Percentiles rank a stretch among this genome's conserved stretches.
Conservation (phyloP, 192 early-diverging fungal species). For the Coemansia sp. region DNA sequence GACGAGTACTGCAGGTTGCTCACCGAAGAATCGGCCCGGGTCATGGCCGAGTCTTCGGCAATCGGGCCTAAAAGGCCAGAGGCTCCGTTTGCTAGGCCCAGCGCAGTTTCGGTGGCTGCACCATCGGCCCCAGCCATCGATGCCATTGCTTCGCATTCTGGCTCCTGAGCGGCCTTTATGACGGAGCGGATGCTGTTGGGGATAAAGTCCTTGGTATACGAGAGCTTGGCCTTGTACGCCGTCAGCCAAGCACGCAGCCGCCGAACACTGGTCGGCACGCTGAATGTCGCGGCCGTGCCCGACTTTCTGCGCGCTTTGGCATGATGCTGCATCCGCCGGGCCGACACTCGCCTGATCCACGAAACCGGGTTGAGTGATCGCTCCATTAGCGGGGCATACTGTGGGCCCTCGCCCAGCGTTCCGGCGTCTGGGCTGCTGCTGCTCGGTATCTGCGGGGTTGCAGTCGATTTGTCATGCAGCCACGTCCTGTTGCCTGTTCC, state of each 20-base stretch:
- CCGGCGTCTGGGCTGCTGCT: neutral
- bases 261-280: conserved; percentile 8
- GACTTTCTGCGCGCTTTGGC: neutral
- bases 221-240: conserved; percentile 22
- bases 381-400: conserved; percentile 17
- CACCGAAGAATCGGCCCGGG: too few relatives aligned
- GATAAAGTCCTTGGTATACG: conserved; percentile 21
- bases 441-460: neutral
- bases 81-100: too few relatives aligned
- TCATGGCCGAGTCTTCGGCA: too few relatives aligned
- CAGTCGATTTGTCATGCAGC: conserved; percentile 19
- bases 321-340: conserved; percentile 23
- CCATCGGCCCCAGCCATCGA: too few relatives aligned
- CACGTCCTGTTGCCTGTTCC: conserved; percentile 18
- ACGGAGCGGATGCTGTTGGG: neutral
- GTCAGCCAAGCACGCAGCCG: conserved; percentile 33
- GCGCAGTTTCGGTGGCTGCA: too few relatives aligned
- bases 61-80: too few relatives aligned
- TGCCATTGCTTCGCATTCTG: too few relatives aligned
- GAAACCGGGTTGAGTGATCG: conserved; percentile 38
- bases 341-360: conserved; percentile 34
- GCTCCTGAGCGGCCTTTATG: neutral
- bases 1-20: conserved; percentile 19
- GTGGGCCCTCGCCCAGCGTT: neutral
- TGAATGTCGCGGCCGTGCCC: neutral